Evolutionary conservation across 495 filamentous ascomycete species (phyloP).

Genomic region (Daldinia childiae): DNA sequence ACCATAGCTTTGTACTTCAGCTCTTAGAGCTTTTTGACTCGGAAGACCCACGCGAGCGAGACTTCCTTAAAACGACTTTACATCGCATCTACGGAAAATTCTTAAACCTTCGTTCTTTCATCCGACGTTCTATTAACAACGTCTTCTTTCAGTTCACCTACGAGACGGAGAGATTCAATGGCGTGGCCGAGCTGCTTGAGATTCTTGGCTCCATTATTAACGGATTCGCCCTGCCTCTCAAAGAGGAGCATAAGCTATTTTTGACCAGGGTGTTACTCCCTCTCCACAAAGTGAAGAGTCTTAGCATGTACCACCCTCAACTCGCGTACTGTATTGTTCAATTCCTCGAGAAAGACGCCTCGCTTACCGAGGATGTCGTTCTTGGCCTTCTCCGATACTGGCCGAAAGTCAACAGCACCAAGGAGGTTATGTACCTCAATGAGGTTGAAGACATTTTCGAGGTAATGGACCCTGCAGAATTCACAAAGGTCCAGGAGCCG

Average conservation of each 20-base stretch:
- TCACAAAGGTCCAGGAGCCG: slow-evolving; percentile 97
- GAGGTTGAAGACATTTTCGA: slow-evolving; percentile 99
- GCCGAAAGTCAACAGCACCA: slow-evolving; percentile 99
- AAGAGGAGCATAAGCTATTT: slow-evolving; percentile 99
- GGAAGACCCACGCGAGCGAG: slow-evolving; percentile 94
- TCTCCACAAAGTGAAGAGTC: slow-evolving; percentile 96
- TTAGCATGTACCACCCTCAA: slow-evolving; percentile 99
- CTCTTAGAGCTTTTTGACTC: slow-evolving; percentile 99
- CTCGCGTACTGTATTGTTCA: slow-evolving; percentile 99
- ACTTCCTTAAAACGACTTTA: slow-evolving; percentile 97
- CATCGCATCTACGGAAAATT: slow-evolving; percentile 99
- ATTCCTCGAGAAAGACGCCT: slow-evolving; percentile 98
- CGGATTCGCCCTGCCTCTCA: slow-evolving; percentile 94
- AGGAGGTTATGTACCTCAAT: slow-evolving; percentile 99
- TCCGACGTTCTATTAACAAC: slow-evolving; percentile 98
- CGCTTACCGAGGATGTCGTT: slow-evolving; percentile 97
- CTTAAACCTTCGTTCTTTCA: slow-evolving; percentile 95
- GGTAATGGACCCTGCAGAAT: slow-evolving; percentile 99
- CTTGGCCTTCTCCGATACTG: slow-evolving; percentile 94
- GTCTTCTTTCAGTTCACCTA: slow-evolving; percentile 99
- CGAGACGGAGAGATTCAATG: slow-evolving; percentile 98
- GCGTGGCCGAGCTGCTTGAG: slow-evolving; percentile 94
- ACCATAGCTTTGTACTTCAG: slow-evolving; percentile 96
- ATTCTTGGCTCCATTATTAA: slow-evolving; percentile 99
- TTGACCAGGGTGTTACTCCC: slow-evolving; percentile 92